Evolutionary conservation across 2,329 filamentous ascomycete genomes (phyloP).

Genomic region (Aureobasidium sp.): DNA sequence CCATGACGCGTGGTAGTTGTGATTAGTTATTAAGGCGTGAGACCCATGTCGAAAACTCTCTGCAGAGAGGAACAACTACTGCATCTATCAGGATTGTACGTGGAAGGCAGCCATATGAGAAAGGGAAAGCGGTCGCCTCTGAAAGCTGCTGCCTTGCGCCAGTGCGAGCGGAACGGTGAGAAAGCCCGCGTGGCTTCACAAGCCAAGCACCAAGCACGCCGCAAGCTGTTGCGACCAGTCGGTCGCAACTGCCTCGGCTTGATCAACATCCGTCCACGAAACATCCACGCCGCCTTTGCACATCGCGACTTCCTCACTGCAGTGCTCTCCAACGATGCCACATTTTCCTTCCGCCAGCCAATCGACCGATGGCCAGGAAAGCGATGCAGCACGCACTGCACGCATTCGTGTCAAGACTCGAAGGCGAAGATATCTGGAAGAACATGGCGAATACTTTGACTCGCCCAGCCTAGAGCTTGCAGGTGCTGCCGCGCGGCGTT

Average conservation of each 20-base stretch:
- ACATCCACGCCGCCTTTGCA: not conserved
- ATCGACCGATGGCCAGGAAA: not conserved
- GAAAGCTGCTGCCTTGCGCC: constrained; percentile 11
- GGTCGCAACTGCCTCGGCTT: constrained; percentile 9
- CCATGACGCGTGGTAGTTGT: not conserved
- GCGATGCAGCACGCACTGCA: constrained; percentile 16
- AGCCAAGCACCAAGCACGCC: not conserved
- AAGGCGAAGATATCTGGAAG: constrained; percentile 65
- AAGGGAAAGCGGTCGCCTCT: not conserved
- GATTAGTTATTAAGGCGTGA: not conserved
- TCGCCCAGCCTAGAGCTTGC: constrained; percentile 52
- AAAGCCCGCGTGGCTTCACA: constrained; percentile 6
- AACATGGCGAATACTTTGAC: constrained; percentile 64
- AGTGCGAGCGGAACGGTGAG: constrained; percentile 7
- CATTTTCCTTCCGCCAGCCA: constrained; percentile 2
- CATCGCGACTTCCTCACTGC: not conserved
- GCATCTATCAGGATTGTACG: not conserved
- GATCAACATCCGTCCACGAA: not conserved
- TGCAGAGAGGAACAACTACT: not conserved
- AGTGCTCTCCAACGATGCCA: not conserved
- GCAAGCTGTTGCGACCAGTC: not conserved
- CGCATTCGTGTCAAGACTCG: constrained; percentile 62
- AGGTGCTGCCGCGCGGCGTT: constrained; percentile 29
- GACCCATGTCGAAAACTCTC: not conserved
- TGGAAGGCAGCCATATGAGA: constrained; percentile 10